Percentiles rank a stretch among this genome's conserved stretches.
These are phyloP conservation scores for Aspergillus fijiensis DNA, from an alignment of 2,329 filamentous ascomycete genomes.

Conservation along the genomic window DNA sequence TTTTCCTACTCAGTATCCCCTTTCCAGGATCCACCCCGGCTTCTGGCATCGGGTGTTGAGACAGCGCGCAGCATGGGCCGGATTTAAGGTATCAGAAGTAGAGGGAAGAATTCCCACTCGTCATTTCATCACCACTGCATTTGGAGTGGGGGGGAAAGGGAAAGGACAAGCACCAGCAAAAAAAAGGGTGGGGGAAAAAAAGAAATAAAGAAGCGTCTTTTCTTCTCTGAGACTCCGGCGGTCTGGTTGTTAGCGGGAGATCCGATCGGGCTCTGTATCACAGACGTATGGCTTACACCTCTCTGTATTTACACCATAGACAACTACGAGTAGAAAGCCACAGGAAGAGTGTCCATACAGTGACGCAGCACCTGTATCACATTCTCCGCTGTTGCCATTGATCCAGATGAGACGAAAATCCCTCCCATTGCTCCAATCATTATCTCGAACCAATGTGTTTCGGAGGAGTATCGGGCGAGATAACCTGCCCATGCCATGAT, in stretches of 20 bases:
- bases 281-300: not conserved
- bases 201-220: conserved; percentile 5
- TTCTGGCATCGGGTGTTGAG: not conserved
- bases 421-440: too few species aligned
- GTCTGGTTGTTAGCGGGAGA: conserved; percentile 30
- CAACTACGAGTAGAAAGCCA: not conserved
- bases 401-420: not conserved
- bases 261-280: conserved; percentile 16
- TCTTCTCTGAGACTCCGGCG: conserved; percentile 24
- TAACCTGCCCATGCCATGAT: conserved; percentile 11
- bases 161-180: conserved; percentile 4
- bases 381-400: not conserved
- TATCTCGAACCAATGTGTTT: not conserved
- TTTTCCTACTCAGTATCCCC: not conserved
- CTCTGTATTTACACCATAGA: not conserved
- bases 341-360: not conserved
- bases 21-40: not conserved
- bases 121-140: not conserved
- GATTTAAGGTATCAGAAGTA: not conserved
- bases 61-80: not conserved
- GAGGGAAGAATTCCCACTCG: not conserved
- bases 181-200: conserved; percentile 12
- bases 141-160: conserved; percentile 16
- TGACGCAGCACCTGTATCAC: not conserved
- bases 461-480: not conserved